Evolutionary conservation across 2,329 filamentous ascomycete genomes (phyloP), one percentile per base, ranked within the genome.

Genomic region (Clarireedia monteithiana): DNA sequence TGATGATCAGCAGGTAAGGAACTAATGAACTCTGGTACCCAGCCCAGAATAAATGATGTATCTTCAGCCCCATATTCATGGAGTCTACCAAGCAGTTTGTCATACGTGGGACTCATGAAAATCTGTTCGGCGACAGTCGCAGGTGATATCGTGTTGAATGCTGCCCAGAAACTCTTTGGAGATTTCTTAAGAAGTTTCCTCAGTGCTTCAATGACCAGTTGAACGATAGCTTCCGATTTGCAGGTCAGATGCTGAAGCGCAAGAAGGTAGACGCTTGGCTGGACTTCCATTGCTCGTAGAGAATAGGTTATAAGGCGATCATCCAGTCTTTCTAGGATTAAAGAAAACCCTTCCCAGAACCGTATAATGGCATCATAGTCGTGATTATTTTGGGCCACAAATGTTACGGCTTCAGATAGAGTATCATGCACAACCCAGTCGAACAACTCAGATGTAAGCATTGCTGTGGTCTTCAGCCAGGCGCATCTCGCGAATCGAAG

Each of bases 371-470:
- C 72, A 65, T 47, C 71, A 65, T 51, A 71, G 73, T 62, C 60
- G 77, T 76, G 15, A 75, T 70, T 23, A 79, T 79, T 54, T 75
- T 78, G 58, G 2, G 81, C 79, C 2, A 86, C 83, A 27, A 79
- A 76, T 50, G 79, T 74, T 58, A 96, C 83, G 6, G 84, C 84
- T 55, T 79, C 75, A 39, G 84, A 74, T 17, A 97, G 75, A 36
- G 85, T 84, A 59, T 88, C 85, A 60, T 85, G 84, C 42, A 96
- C 83, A 10, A 89, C 88, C 86, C 88, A 95, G 45, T 96, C 88
- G 68, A 96, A 97, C 61, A 94, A 88, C 38, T 83, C 78, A 9
- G 80, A 75, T 0, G 85, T 83, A 50, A 95, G 78, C 20, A 48
- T 42, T 24, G 78, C 75, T 12, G 82, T 77, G 48, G 80, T 77